phyloP scores from a whole-genome alignment of 2,329 filamentous ascomycete species.

The Aspergillus caelatus region DNA sequence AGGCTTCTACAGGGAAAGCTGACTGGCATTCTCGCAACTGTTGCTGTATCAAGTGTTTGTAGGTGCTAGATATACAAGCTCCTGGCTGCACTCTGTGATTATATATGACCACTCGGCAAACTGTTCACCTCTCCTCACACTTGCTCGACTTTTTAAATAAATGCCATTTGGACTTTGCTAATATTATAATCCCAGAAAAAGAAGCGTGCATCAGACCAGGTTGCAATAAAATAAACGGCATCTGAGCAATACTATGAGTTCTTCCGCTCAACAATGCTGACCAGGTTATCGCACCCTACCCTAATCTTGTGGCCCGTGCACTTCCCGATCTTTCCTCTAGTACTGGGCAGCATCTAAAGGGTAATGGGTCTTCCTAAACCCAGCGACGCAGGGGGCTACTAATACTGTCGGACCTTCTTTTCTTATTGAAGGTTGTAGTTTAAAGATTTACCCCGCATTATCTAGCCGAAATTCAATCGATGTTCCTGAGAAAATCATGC shows the following conservation, averaged over 20 bases:
- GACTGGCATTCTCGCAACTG: not conserved
- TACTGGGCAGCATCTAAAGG: too few relatives aligned
- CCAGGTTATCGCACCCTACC: not conserved
- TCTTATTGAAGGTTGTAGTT: too few relatives aligned
- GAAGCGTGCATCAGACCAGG: not conserved
- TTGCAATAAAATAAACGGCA: too few relatives aligned
- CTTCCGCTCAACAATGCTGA: not conserved
- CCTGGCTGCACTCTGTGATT: too few relatives aligned
- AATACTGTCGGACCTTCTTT: too few relatives aligned
- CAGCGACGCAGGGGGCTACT: too few relatives aligned
- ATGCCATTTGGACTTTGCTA: not conserved
- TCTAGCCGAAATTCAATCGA: not conserved
- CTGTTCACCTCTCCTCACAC: not conserved
- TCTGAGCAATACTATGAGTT: not conserved
- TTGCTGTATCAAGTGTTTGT: not conserved
- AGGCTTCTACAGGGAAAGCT: not conserved
- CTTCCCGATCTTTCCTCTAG: not conserved
- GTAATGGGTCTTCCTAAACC: too few relatives aligned
- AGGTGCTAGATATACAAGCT: not conserved
- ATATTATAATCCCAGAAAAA: not conserved
- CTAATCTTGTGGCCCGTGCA: not conserved
- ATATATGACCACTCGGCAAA: too few relatives aligned
- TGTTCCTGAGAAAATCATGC: not conserved
- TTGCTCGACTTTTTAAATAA: not conserved
- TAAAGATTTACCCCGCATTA: not conserved